A percentile compares a stretch with the other conserved stretches of the same genome.
phyloP scores from a whole-genome alignment of 306 rosid species.

The Quercus berberidifolia region DNA sequence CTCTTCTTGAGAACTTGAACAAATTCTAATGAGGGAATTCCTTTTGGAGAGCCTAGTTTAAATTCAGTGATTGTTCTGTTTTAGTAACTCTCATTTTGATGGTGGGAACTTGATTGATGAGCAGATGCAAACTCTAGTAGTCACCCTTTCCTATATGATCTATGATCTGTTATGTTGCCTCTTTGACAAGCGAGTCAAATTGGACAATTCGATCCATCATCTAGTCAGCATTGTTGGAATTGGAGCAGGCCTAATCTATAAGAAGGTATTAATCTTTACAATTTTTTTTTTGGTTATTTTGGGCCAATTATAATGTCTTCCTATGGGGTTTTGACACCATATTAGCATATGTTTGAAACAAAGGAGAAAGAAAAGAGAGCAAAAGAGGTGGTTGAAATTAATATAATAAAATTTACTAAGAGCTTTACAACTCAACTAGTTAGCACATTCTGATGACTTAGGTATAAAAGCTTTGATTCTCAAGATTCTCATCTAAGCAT shows the following conservation, averaged over 20 bases:
- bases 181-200: conserved; percentile 45
- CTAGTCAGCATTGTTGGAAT: conserved; percentile 74
- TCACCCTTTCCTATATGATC: conserved; percentile 66
- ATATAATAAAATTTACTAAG: no score
- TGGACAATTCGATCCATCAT: conserved; percentile 78
- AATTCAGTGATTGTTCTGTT: neutral
- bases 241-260: conserved; percentile 59
- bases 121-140: conserved; percentile 60
- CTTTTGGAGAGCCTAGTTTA: neutral
- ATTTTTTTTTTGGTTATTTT: neutral
- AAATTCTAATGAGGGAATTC: no score
- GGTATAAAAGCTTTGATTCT: no score
- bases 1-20: neutral
- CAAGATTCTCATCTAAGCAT: no score
- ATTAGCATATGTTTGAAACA: no score
- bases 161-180: conserved; percentile 74
- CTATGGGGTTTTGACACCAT: neutral
- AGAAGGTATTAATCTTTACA: conserved; percentile 45
- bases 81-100: neutral
- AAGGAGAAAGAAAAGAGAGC: no score
- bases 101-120: conserved; percentile 8
- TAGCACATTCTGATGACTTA: neutral
- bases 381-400: no score
- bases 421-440: no score
- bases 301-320: neutral